Evolutionary conservation across 164 flowering plant genomes (phyloP), one percentile per base, ranked within the genome.

Genomic region (Chimonanthus praecox): DNA sequence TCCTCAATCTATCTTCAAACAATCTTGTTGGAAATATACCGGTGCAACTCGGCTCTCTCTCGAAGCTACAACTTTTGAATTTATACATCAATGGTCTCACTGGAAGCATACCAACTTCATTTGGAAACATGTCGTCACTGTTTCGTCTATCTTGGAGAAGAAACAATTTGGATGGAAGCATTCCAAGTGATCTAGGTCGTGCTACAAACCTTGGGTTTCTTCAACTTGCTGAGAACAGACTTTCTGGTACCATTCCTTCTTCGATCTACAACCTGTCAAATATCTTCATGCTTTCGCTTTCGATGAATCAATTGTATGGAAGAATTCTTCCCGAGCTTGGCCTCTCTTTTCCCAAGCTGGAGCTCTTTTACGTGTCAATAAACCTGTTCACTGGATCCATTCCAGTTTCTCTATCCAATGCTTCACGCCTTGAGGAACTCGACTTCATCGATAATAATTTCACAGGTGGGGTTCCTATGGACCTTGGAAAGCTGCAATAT

Each of bases 181-280:
- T 85, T n/a, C 82, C 83, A 21, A 11, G 49, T 1, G 46, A 61
- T 2, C 2, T 83, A 0, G 81, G 82, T 5, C 72, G 8, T 1
- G 8, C 78, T 46, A 5, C 47, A 6, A 71, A 54, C 6, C 18
- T 80, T 21, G 46, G 3, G 6, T 5, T 16, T 16, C 16, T 80
- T 7, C 58, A 46, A 9, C 5, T 71, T 4, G 70, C 21, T 44
- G 71, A 0, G 0, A 83, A 79, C 16, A 66, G 16, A 4, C 44
- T 82, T 0, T 72, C 76, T 7, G 82, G 87, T 68, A 63, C 49
- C 10, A 18, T 80, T n/a, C 87, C 87, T 44, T 47, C 63, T 4
- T 69, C 78, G 0, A 5, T 83, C 8, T 83, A 64, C 72, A 83
- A 81, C 43, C 48, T 83, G 7, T 81, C 85, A 0, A 64, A 66